Evolutionary conservation across 768 basidiomycete genomes (phyloP), one percentile per base, ranked within the genome.

Genomic region (Gymnopilus dilepis): DNA sequence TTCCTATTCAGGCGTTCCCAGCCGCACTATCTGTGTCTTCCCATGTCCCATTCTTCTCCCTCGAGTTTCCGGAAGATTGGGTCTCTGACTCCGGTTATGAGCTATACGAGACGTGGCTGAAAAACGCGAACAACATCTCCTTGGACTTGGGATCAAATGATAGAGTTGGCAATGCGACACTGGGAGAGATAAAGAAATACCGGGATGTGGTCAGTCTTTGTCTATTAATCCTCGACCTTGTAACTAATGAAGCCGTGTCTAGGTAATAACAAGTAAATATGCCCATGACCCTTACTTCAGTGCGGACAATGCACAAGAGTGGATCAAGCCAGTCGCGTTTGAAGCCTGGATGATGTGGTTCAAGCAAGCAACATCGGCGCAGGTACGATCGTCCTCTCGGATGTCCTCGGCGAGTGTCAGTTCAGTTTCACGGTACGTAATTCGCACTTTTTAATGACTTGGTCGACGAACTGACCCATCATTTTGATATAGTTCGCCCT

Each of bases 271-370:
- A 19, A n/a, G 38, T 38, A 6, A 6, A 11, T 56, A 40, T 43
- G 55, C 37, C 11, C n/a, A 38, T 15, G 22, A 56, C 11, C 31
- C 37, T 38, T 56, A 56, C 22, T 56, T 56, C 40, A 38, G 31
- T 19, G 21, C 21, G 6, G 22, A 56, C 34, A 56, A 56, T 33
- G 19, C 31, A 11, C 34, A 56, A 8, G 40, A 56, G 9, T 56
- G 55, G 55, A 56, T 56, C 37, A 21, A 38, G 8, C 55, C 55
- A 19, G 55, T 56, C 11, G 55, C 55, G 15, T 56, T 56, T 56
- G 55, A 56, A 26, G 55, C 55, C 8, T 56, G 55, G 55, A 17
- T 41, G 34, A 30, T 40, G 6, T 56, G 55, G 55, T 56, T 40
- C 31, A 56, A 38, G 37, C 21, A 56, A 21, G 37, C 38, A 11